Evolutionary conservation across 345 rosid species (phyloP), one percentile per base, ranked within the genome.

Genomic region (Microcos paniculata): DNA sequence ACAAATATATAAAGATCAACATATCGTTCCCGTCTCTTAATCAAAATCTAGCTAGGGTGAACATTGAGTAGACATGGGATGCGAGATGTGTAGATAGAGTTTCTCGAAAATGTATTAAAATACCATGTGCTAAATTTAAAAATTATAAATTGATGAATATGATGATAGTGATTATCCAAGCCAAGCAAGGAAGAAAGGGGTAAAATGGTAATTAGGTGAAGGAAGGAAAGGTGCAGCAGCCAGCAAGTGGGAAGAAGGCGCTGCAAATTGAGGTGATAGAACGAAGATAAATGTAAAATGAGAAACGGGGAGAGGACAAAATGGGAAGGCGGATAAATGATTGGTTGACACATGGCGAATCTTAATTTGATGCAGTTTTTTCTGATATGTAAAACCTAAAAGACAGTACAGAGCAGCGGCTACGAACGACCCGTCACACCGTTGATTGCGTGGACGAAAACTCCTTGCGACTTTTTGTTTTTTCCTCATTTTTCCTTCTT

Each of bases 401-500:
- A 58, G 61, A 33, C 52, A 40, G 43, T 19, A 58, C 70, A 62
- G 28, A 35, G 46, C 31, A 21, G 78, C 72, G 45, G 78, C 49
- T 26, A 74, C 45, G 70, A 53, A 82, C 57, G 84, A 80, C 79
- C 80, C 69, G 82, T 88, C 92, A 86, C 91, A 86, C 86, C 90
- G 84, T 80, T 80, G 87, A 83, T 88, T 79, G 90, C 90, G 92
- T 88, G 86, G 92, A 86, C 85, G 90, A 82, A 80, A 83, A 23
- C 84, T 76, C 71, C 21, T 53, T 28, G 16, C 40, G 33, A 15
- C 49, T n/a, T 14, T 10, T 62, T 9, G 30, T 64, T 21, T 48
- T 26, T 28, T 24, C 35, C 40, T 40, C 43, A n/a, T n/a, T n/a
- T 46, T 26, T 42, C 40, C 40, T 35, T 35, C 40, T 46, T 61